Evolutionary conservation across 306 rosid species (phyloP).

Genomic region (Corylus heterophylla): DNA sequence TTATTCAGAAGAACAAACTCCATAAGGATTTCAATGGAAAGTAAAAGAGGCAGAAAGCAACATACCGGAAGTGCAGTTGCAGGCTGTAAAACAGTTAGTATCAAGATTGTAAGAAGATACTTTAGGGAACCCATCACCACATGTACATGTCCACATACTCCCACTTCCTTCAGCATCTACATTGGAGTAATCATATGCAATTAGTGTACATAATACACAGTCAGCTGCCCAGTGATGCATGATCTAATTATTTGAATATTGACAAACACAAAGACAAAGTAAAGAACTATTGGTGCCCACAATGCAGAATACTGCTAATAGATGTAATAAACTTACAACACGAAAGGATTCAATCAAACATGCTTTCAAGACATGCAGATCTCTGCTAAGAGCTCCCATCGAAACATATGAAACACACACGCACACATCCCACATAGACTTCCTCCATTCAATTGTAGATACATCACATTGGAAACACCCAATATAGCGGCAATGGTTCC

Average conservation of each 20-base stretch:
- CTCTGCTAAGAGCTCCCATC: background rate
- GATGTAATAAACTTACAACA: background rate
- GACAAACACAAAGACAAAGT: background rate
- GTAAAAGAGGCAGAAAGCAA: conserved; percentile 31
- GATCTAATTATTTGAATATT: conserved; percentile 6
- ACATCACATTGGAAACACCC: background rate
- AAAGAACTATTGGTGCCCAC: background rate
- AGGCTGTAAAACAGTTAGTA: conserved; percentile 70
- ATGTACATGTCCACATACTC: conserved; percentile 71
- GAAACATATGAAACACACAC: background rate
- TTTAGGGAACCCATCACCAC: conserved; percentile 72
- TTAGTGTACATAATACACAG: conserved; percentile 15
- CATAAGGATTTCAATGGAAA: background rate
- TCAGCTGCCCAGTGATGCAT: conserved; percentile 9
- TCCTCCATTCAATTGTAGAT: conserved; percentile 2
- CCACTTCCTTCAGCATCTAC: conserved; percentile 54
- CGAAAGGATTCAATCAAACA: background rate
- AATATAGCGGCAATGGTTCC: background rate
- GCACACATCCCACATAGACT: background rate
- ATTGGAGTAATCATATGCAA: conserved; percentile 25
- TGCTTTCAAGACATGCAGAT: background rate
- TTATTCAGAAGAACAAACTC: background rate
- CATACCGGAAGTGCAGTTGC: conserved; percentile 86
- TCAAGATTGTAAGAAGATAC: conserved; percentile 51
- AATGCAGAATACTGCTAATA: background rate